Evolutionary conservation across 352 stramenopile species (phyloP), one percentile per base, ranked within the genome.

Genomic region (Globisporangium abappressorium): DNA sequence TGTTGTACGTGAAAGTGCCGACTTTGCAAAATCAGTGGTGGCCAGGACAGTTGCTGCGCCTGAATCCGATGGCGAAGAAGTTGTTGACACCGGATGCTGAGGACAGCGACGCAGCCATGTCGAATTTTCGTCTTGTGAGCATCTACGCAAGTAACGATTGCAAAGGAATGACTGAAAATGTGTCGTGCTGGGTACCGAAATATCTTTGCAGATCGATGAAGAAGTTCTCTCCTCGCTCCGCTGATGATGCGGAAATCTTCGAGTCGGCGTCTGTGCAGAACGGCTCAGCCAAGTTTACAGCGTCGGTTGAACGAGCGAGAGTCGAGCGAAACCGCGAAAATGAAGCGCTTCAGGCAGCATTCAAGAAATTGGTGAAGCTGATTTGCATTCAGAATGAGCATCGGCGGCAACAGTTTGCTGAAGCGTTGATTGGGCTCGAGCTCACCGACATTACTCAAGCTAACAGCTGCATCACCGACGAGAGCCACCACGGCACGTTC

Each of bases 171-270:
- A 71, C 71, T 1, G 79, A 81, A 24, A 85, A 89, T 54, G 69
- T 93, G 3, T 89, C 84, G 2, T 87, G 78, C 33, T 96, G 88
- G 88, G 81, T 87, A 5, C 87, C 86, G 0, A 90, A 90, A 41
- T 84, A 94, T 62, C 69, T 93, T 0, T 93, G 84, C 71, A 79
- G 86, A 41, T 84, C 79, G n/a, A 75, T 91, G 69, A 47, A 70
- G 8, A 38, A 47, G 28, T 66, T 65, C 24, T 26, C n/a, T 5
- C 46, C 69, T 26, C 46, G 34, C 3, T 53, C 38, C 3, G 20
- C 43, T 46, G 51, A 47, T 12, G 24, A 51, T 20, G 38, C 4
- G 12, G 30, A n/a, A 4, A 43, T 20, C 1, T 51, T 61, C 9
- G 67, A 64, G 15, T 36, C 15, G 3, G 38, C 20, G 38, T 33